Base-by-base conservation (phyloP, 1,139 yeast species). In the Scheffersomyces titani region DNA sequence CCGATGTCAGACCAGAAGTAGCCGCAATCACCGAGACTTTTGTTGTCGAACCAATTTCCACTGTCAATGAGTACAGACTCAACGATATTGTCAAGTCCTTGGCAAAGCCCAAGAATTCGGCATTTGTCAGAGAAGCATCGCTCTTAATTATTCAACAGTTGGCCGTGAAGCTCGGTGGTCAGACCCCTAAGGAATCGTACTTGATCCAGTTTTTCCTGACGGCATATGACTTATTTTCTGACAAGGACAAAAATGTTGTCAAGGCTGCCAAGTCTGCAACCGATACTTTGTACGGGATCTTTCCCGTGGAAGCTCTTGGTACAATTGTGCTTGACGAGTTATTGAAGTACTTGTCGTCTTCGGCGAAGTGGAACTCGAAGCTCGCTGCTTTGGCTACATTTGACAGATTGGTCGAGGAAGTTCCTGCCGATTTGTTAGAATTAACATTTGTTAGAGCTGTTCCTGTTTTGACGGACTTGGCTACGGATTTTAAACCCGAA, bases 401-500 rank as follows among this genome's bases (percentile, higher is more conserved):
- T 55, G 97, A 92, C 69, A 87, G 82, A 68, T 81, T 93, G 56
- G 81, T 90, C 58, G 91, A 86, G 58, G 92, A 90, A 52, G 88
- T 90, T 52, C 96, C 98, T 55, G 86, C 89, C 50, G 98, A 94
- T 75, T 80, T 91, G 65, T 78, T 94, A 66, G 98, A 94, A 74
- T 75, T 88, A 69, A 86, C 87, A 64, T 93, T 94, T 73, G 86
- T 88, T 59, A 85, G 83, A 58, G 84, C 91, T 9, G 86, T 94
- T 30, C 99, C 99, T 24, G 84, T 90, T 7, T 82, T 94, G 66
- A 91, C 97, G 50, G 96, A 91, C 72, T 84, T 89, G 74, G 86
- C 97, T 63, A 94, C 97, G 59, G 99, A 94, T 74, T 92, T 94
- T 82, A 94, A 94, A 78, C 97, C 98, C 1, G 99, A 94, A 76